Conservation (phyloP, 2,329 filamentous ascomycete genomes). For the Diplodia mutila region DNA sequence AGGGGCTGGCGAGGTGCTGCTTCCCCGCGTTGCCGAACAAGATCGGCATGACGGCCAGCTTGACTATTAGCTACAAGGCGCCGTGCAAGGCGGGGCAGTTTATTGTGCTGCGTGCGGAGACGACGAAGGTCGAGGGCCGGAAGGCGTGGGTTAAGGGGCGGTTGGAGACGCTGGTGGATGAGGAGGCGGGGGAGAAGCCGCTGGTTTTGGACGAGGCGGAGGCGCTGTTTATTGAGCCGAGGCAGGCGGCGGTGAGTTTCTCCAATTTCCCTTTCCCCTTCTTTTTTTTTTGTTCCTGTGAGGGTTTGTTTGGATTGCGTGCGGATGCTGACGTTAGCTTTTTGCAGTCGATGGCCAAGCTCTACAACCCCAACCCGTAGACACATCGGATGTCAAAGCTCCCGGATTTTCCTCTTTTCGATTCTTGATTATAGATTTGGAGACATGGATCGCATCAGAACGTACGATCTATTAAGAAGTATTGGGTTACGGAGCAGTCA, state of each 20-base stretch:
- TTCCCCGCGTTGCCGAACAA: conserved; percentile 87
- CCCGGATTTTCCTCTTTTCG: not conserved
- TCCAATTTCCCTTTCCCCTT: not conserved
- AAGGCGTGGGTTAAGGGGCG: conserved; percentile 93
- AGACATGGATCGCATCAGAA: not conserved
- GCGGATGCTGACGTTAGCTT: not conserved
- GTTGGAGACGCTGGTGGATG: conserved; percentile 79
- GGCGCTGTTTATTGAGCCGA: conserved; percentile 87
- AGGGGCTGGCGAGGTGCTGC: conserved; percentile 84
- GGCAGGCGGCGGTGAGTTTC: conserved; percentile 63
- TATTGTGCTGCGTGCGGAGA: conserved; percentile 77
- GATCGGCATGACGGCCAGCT: conserved; percentile 81
- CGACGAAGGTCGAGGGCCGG: conserved; percentile 83
- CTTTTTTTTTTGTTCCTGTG: not conserved
- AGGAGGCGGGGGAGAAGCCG: conserved; percentile 65
- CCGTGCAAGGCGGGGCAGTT: conserved; percentile 77
- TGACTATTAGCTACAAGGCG: conserved; percentile 80
- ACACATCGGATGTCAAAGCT: not conserved
- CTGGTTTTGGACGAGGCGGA: conserved; percentile 79
- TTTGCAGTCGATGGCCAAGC: conserved; percentile 16
- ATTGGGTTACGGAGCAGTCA: not conserved
- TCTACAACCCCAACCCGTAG: conserved; percentile 12
- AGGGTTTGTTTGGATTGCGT: not conserved
- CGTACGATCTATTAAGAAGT: not conserved
- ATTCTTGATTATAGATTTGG: conserved; percentile 4